A percentile compares a stretch with the other conserved stretches of the same genome.
phyloP scores from a whole-genome alignment of 495 filamentous ascomycete species.

The Aspergillus steynii region DNA sequence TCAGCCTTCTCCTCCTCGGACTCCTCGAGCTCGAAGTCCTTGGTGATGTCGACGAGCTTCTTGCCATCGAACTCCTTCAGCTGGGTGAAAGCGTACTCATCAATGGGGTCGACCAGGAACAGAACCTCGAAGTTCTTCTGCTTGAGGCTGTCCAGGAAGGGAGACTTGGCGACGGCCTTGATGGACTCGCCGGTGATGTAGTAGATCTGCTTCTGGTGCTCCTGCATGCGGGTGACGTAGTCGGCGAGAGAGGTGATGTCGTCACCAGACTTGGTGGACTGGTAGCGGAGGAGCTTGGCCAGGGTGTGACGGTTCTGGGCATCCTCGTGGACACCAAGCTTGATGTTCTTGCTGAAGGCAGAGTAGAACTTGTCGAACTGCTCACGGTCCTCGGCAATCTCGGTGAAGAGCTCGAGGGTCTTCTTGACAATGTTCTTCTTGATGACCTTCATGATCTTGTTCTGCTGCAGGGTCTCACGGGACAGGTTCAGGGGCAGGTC shows the following conservation, averaged over 20 bases:
- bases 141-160: constrained; percentile 98
- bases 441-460: constrained; percentile 99
- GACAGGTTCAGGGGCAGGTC: constrained; percentile 98
- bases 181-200: constrained; percentile 99
- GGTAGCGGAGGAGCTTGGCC: constrained; percentile 97
- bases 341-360: constrained; percentile 99
- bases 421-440: constrained; percentile 99
- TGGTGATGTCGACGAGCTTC: constrained; percentile 99
- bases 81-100: constrained; percentile 99
- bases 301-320: constrained; percentile 91
- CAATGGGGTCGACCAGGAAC: constrained; percentile 98
- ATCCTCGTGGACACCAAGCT: constrained; percentile 99
- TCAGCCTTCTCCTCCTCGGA: constrained; percentile 98
- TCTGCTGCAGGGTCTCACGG: constrained; percentile 99
- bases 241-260: constrained; percentile 91
- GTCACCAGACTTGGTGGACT: constrained; percentile 97
- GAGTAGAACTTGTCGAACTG: constrained; percentile 99
- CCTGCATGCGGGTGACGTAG: constrained; percentile 98
- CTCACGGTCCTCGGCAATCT: constrained; percentile 99
- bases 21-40: constrained; percentile 99
- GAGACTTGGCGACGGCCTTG: constrained; percentile 96
- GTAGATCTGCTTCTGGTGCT: constrained; percentile 99
- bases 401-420: constrained; percentile 96
- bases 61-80: constrained; percentile 99
- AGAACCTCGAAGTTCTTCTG: constrained; percentile 99